Conservation (phyloP, 2,329 filamentous ascomycete genomes). For the Colletotrichum sp. region DNA sequence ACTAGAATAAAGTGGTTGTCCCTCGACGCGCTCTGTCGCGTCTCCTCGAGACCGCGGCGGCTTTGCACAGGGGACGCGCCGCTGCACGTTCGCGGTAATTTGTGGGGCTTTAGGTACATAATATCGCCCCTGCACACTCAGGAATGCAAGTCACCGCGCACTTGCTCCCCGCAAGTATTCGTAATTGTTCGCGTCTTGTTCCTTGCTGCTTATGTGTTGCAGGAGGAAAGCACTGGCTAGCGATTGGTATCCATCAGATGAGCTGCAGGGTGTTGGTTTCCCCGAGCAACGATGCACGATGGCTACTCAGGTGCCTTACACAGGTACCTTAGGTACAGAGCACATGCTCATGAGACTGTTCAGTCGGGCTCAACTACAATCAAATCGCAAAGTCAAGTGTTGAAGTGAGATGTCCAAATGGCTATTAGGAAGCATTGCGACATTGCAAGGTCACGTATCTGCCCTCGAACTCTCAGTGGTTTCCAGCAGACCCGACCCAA, state of each 20-base stretch:
- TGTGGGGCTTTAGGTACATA: neutral
- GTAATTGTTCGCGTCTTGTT: neutral
- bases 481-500: neutral
- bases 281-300: neutral
- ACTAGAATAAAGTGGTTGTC: slow-evolving; percentile 13
- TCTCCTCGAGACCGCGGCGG: neutral
- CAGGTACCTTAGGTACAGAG: neutral
- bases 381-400: neutral
- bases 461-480: neutral
- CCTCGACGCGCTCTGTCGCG: slow-evolving; percentile 12
- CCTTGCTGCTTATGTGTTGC: neutral
- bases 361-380: neutral
- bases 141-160: neutral
- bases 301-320: neutral
- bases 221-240: neutral
- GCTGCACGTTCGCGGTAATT: slow-evolving; percentile 4
- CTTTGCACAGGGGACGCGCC: neutral
- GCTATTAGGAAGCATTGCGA: neutral
- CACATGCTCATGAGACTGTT: neutral
- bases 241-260: neutral
- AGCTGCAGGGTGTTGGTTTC: neutral
- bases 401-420: neutral
- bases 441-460: neutral
- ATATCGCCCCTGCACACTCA: neutral
- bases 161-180: neutral